Base-by-base conservation (phyloP, 805 yeast species). In the Cyberlindnera xishuangbannaensis region DNA sequence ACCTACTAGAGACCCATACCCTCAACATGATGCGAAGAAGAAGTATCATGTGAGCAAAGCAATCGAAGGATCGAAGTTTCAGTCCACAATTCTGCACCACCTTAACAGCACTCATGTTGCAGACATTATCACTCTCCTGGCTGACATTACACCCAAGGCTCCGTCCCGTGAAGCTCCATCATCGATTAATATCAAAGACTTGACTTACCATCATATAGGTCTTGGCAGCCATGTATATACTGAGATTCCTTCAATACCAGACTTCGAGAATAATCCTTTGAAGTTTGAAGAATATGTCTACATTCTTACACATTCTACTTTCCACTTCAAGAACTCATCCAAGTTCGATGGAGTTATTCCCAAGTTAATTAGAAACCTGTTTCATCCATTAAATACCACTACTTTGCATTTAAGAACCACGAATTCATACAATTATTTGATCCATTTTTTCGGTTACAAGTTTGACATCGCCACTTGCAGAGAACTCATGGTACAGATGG, bases 391-490 rank as follows among this genome's bases (percentile, higher is more conserved):
- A 9, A 67, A 67, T 35, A 20, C 50, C 7, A 52, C 47, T 9
- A 58, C 68, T 1, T 20, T 50, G 4, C 44, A 44, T 2, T 41
- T 61, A n/a, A 47, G 61, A 22, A 53, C 56, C 9, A 39, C 58
- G 1, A 41, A 53, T 7, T 42, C 56, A 3, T 68, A 51, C 42
- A 67, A 67, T 39, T 58, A 59, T 37, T 45, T 56, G 12, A 57
- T 72, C 2, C 61, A 55, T 31, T 69, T 54, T 44, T 69, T 58
- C 42, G 50, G 61, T 14, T 38, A 43, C 13, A 56, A 54, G 25
- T 52, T 53, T 39, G 72, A 71, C 45, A 51, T 62, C 28, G 63
- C 64, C 1, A 53, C 65, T 3, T 59, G 69, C 39, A 53, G 64
- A 27, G 65, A 62, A 30, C 44, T 64, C 4, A 50, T 67, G 24